Conservation (phyloP, 208 protist species). For the Willaertia magna region DNA sequence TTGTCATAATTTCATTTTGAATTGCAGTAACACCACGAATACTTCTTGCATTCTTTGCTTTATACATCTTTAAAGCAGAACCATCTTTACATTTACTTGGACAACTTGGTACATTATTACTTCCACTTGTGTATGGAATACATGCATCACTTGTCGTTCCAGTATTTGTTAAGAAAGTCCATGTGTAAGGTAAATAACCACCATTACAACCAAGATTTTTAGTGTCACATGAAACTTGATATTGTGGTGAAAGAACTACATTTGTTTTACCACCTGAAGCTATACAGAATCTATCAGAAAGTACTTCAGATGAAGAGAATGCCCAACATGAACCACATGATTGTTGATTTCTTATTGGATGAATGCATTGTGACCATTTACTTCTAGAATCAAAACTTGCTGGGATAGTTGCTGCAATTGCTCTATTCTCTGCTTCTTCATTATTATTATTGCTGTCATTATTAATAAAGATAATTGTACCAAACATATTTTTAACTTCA, state of each 20-base stretch:
- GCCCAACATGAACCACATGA: slow-evolving; percentile 21
- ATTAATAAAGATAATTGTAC: not conserved
- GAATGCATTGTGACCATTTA: slow-evolving; percentile 10
- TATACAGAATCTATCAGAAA: slow-evolving; percentile 72
- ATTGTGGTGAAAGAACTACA: not conserved
- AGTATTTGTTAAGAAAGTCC: not conserved
- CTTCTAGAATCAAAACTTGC: not conserved
- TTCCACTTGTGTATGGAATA: not conserved
- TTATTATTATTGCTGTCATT: no score
- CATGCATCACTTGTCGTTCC: not conserved
- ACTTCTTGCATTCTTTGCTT: slow-evolving; percentile 32
- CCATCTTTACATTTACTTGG: not conserved
- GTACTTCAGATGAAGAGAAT: slow-evolving; percentile 33
- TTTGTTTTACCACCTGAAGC: slow-evolving; percentile 36
- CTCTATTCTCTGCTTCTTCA: not conserved
- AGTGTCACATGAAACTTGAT: not conserved
- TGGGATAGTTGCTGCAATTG: not conserved
- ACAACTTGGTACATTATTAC: not conserved
- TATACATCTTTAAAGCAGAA: not conserved
- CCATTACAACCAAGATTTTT: not conserved
- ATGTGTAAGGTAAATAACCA: not conserved
- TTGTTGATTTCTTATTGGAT: slow-evolving; percentile 16
- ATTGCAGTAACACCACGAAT: slow-evolving; percentile 32
- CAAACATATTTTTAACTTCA: not conserved
- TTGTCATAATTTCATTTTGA: slow-evolving; percentile 58